Evolutionary conservation across 441 rosid genomes (phyloP), one percentile per base, ranked within the genome.

Genomic region (Gossypium aridum): DNA sequence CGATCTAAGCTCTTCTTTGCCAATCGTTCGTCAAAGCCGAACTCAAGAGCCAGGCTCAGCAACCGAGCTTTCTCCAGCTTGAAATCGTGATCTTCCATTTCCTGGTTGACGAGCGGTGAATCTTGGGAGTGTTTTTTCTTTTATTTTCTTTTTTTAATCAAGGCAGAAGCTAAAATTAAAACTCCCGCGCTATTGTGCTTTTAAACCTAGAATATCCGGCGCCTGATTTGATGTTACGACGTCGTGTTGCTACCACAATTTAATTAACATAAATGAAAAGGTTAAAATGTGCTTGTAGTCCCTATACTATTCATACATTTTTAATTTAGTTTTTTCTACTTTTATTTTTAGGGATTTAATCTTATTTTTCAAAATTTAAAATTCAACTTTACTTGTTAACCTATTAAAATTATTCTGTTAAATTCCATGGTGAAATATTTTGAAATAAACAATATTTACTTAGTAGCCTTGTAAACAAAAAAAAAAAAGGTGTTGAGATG

Each of bases 61-160:
- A 93, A 77, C 75, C 94, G 92, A 79, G 87, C 85, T 83, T 83
- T 91, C 96, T 92, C 96, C 47, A 88, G 43, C 70, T 89, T 89
- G 53, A 81, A 83, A 69, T 88, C 92, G 20, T 78, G 80, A 43
- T 47, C 68, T 13, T 26, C 84, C 92, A 89, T 88, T 74, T 67
- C 22, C 22, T 17, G 34, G 23, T 34, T 8, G 45, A 25, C 17
- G 72, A 67, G 37, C 12, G 57, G 31, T 59, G 67, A 26, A 39
- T 66, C 28, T 75, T 37, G 16, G 3, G 64, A 59, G 66, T 2
- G 23, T 68, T 68, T 64, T 67, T 1, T 17, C 25, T 49, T 49
- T 25, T 5, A 9, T 37, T 37, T 43, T 43, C 13, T 43, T 51
- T 51, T 68, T 68, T 49, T 26, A 25, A 51, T 25, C 17, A 22